Conservation (phyloP, 169 alveolate genomes). For the Cyclospora cayetanensis region DNA sequence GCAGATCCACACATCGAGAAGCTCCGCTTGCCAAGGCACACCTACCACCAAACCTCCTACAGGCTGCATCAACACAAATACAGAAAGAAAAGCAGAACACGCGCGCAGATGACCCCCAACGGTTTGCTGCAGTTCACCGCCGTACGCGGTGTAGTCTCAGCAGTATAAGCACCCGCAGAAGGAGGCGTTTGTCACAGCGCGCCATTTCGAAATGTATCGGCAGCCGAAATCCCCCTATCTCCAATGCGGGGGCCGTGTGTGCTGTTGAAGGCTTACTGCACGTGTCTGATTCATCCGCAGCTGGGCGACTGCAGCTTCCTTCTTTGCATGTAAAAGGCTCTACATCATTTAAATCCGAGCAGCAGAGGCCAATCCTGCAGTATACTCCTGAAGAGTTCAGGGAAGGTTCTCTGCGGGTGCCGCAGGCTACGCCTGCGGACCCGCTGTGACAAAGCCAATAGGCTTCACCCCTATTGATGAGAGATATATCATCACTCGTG, state of each 20-base stretch:
- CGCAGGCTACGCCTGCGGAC: slow-evolving; percentile 48
- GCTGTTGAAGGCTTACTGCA: slow-evolving; percentile 37
- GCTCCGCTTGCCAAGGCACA: slow-evolving; percentile 27
- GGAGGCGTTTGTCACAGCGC: too few relatives aligned
- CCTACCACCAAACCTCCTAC: neutral
- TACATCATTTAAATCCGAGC: neutral
- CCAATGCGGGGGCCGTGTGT: neutral
- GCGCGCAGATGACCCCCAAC: too few relatives aligned
- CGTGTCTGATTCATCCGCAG: neutral
- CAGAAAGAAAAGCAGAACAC: neutral
- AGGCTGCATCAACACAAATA: neutral
- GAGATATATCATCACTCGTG: neutral
- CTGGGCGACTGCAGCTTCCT: neutral
- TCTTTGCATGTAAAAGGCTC: neutral
- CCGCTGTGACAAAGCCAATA: slow-evolving; percentile 43
- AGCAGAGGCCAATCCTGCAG: slow-evolving; percentile 57
- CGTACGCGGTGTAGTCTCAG: too few relatives aligned
- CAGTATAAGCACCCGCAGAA: too few relatives aligned
- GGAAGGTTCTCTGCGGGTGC: slow-evolving; percentile 59
- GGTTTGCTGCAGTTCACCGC: too few relatives aligned
- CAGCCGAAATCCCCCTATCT: neutral
- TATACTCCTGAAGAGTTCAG: neutral
- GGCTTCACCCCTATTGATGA: slow-evolving; percentile 5
- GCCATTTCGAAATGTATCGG: too few relatives aligned
- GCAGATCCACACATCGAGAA: slow-evolving; percentile 25